A percentile compares a stretch with the other conserved stretches of the same genome.
Conservation (phyloP, 2,329 filamentous ascomycete genomes). For the Apiospora aurea region DNA sequence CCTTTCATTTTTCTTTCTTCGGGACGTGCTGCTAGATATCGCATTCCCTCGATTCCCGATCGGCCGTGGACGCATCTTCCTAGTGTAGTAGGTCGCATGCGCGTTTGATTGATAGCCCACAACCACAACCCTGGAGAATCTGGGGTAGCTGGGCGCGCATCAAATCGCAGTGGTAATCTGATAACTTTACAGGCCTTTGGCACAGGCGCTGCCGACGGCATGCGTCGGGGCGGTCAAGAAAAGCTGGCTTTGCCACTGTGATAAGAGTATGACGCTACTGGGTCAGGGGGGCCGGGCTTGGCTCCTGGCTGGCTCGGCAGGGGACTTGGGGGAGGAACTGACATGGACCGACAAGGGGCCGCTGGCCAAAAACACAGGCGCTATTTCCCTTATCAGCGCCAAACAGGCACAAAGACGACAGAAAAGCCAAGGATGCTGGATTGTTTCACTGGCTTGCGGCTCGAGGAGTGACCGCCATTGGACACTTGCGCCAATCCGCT, state of each 20-base stretch:
- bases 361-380: background rate
- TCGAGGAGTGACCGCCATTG: conserved; percentile 11
- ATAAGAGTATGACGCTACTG: conserved; percentile 17
- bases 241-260: background rate
- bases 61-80: background rate
- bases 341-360: background rate
- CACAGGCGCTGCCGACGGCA: background rate
- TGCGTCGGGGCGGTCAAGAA: conserved; percentile 10
- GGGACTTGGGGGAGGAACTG: background rate
- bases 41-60: background rate
- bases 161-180: conserved; percentile 19
- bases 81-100: conserved; percentile 17
- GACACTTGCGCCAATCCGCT: conserved; percentile 13
- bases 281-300: background rate
- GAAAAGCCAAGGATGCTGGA: background rate
- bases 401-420: background rate
- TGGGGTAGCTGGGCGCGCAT: conserved; percentile 18
- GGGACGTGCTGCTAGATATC: background rate
- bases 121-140: conserved; percentile 5
- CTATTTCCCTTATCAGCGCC: conserved; percentile 16
- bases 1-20: background rate
- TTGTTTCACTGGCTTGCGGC: background rate
- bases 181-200: background rate
- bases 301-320: background rate
- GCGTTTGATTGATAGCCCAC: background rate